Evolutionary conservation across 345 rosid genomes (phyloP), one percentile per base, ranked within the genome.

Genomic region (rapeseed (Brassica napus)): DNA sequence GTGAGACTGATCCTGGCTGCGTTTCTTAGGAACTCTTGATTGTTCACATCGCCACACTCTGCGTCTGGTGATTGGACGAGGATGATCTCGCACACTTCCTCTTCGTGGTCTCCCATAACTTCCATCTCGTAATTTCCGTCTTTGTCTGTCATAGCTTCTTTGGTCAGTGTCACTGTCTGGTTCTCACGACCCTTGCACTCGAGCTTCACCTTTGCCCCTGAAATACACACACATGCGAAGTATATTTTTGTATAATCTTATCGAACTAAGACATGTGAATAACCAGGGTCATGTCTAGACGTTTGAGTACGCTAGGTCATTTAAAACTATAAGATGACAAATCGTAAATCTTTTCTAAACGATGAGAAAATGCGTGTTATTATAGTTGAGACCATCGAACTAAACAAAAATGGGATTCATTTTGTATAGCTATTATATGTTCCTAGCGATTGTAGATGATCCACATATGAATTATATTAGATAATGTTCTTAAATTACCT

Each of bases 41-140:
- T 28, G 87, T 75, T 75, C 34, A 86, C 23, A 11, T 87, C 90
- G 9, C 63, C 24, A 77, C 94, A 91, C 0, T 84, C 87, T 5
- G 91, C 62, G 72, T 82, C 82, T 18, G 82, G 80, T 42, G 94
- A 88, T 54, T 86, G 77, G 14, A 79, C 64, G 0, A 85, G 87
- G 23, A 74, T 2, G 18, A 86, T 71, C 81, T 89, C 92, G 73
- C 92, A 87, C n/a, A 88, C n/a, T 34, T 89, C 97, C 30, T 88
- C 91, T 77, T 86, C 91, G 15, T 84, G 97, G 52, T 91, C 91
- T 21, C 92, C 89, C 6, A 78, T 82, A n/a, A 89, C 89, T 14
- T 69, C 68, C 73, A 89, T 78, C 39, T n/a, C n/a, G 86, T 88
- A 91, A 60, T 55, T 76, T 12, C 94, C 94, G 0, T 24, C 1